A percentile compares a stretch with the other conserved stretches of the same genome.
These are phyloP conservation scores for Pythium biforme DNA, from an alignment of 352 stramenopile species.

Conservation along the genomic window DNA sequence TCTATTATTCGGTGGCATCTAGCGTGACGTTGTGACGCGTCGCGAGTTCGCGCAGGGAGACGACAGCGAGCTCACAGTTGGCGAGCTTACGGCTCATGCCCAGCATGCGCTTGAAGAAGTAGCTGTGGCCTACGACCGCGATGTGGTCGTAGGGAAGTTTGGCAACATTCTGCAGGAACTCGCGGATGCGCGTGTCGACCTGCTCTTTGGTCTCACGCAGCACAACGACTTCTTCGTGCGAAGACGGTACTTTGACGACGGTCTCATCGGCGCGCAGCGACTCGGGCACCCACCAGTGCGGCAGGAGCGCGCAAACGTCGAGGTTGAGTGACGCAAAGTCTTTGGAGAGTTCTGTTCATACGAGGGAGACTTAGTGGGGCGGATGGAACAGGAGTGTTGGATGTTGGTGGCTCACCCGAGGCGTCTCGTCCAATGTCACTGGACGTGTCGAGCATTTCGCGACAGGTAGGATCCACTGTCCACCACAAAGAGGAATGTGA, in stretches of 20 bases:
- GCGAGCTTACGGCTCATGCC: slow-evolving; percentile 72
- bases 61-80: slow-evolving; percentile 79
- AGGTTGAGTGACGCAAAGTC: slow-evolving; percentile 26
- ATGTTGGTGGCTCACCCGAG: slow-evolving; percentile 25
- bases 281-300: slow-evolving; percentile 65
- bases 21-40: slow-evolving; percentile 15
- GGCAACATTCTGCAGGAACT: slow-evolving; percentile 52
- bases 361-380: not conserved
- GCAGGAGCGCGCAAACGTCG: slow-evolving; percentile 38
- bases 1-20: slow-evolving; percentile 1
- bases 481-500: not conserved
- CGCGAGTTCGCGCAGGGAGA: slow-evolving; percentile 32
- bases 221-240: slow-evolving; percentile 45
- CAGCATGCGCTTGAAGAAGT: slow-evolving; percentile 85
- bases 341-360: slow-evolving; percentile 12
- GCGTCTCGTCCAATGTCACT: slow-evolving; percentile 77
- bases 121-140: slow-evolving; percentile 77
- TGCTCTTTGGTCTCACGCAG: slow-evolving; percentile 59
- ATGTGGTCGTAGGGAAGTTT: slow-evolving; percentile 69
- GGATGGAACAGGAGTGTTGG: not conserved
- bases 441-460: slow-evolving; percentile 83
- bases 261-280: slow-evolving; percentile 32
- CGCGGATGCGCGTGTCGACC: slow-evolving; percentile 62
- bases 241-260: slow-evolving; percentile 32
- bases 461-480: slow-evolving; percentile 66